Evolutionary conservation across 176 grass and related monocot genomes (phyloP).

Genomic region (Eleusine coracana): DNA sequence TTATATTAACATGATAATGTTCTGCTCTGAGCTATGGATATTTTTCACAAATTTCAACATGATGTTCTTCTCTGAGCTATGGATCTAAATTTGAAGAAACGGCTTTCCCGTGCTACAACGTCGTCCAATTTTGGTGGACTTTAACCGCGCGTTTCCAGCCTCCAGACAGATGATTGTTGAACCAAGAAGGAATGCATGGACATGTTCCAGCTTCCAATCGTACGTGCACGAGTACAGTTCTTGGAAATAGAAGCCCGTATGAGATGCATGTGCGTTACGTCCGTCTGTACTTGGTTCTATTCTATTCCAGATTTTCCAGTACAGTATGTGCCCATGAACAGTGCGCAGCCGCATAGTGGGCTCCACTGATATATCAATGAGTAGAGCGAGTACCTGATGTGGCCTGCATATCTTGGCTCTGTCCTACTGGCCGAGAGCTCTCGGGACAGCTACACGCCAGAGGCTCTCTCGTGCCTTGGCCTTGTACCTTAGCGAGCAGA

Average conservation of each 20-base stretch:
- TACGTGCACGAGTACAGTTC: conserved; percentile 42
- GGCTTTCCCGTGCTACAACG: not conserved
- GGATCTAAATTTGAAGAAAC: too few relatives aligned
- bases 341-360: conserved; percentile 24
- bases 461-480: not conserved
- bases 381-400: not conserved
- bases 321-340: conserved; percentile 12
- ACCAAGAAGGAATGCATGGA: not conserved
- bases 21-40: too few relatives aligned
- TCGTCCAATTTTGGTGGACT: not conserved
- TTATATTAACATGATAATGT: too few relatives aligned
- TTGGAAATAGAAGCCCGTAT: conserved; percentile 39
- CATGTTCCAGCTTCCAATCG: conserved; percentile 20
- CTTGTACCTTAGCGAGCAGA: conserved; percentile 17
- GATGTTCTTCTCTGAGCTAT: too few relatives aligned
- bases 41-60: too few relatives aligned
- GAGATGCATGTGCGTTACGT: conserved; percentile 18
- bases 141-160: not conserved
- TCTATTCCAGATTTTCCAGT: not conserved
- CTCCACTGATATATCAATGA: conserved; percentile 16
- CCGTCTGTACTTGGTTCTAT: conserved; percentile 35
- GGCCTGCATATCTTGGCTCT: conserved; percentile 31
- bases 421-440: conserved; percentile 3
- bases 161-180: not conserved
- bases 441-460: conserved; percentile 45